These are phyloP conservation scores for Rubroboletus pulcherrimus DNA, from an alignment of 768 basidiomycete genomes.

Conservation along the genomic window DNA sequence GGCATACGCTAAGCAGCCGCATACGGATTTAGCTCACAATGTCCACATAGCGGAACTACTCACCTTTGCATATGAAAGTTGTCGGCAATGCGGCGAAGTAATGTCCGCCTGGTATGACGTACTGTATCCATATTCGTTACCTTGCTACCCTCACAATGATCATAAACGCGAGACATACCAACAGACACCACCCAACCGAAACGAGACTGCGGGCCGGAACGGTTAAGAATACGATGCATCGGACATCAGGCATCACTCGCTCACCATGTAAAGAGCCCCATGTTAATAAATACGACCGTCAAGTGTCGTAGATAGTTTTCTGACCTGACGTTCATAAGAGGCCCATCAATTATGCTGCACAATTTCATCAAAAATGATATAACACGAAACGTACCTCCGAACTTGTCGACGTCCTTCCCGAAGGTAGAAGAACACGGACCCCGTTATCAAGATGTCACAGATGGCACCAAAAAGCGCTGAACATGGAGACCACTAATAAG, in stretches of 20 bases:
- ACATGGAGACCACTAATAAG: no score
- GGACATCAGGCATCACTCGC: background rate
- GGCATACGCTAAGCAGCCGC: no score
- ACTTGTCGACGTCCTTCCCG: no score
- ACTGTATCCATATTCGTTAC: background rate
- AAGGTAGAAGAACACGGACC: no score
- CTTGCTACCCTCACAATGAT: background rate
- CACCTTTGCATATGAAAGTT: constrained; percentile 4
- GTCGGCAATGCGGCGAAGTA: constrained; percentile 1
- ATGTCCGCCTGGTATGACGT: background rate
- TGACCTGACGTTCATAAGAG: background rate
- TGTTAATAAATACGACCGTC: constrained; percentile 9
- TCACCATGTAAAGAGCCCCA: background rate
- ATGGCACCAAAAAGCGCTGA: no score
- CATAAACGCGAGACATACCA: no score
- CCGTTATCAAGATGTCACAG: no score
- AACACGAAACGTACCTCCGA: no score
- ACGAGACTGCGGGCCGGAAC: no score
- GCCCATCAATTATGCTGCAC: background rate
- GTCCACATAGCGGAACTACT: background rate
- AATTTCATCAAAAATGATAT: background rate
- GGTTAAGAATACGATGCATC: no score
- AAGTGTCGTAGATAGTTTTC: constrained; percentile 6
- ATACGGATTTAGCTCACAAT: no score
- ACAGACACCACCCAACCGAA: no score